Evolutionary conservation across 139 green algal genomes (phyloP).

Genomic region (Chlorella sorokiniana): DNA sequence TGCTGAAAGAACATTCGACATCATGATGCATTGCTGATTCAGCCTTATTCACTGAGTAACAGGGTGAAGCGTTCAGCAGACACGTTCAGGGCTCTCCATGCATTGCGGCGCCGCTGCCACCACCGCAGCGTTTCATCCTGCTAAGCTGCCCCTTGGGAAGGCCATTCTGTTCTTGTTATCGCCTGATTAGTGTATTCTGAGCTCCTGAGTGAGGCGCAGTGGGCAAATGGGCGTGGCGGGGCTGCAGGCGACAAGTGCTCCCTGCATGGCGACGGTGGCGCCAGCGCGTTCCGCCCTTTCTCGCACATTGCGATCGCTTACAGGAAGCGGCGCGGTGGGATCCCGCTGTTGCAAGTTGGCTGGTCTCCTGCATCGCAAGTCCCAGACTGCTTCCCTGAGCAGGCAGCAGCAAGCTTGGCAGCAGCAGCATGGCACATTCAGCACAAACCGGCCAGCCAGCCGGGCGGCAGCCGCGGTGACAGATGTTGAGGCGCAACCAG

Average conservation of each 20-base stretch:
- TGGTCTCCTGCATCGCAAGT: background rate
- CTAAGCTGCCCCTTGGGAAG: no score
- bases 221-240: background rate
- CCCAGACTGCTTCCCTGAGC: background rate
- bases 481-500: background rate
- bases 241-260: background rate
- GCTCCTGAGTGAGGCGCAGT: background rate
- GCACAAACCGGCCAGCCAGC: background rate
- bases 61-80: no score
- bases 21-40: no score
- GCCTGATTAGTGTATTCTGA: background rate
- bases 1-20: background rate
- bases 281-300: background rate
- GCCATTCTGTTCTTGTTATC: background rate
- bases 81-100: background rate
- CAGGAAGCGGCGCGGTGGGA: background rate
- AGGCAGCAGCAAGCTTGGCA: background rate
- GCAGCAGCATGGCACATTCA: slow-evolving; percentile 2
- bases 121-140: no score
- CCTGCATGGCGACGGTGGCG: background rate
- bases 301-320: background rate
- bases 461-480: background rate
- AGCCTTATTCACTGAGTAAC: no score
- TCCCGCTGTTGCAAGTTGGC: background rate
- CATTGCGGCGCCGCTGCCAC: background rate